Evolutionary conservation across 2,329 filamentous ascomycete species (phyloP), one percentile per base, ranked within the genome.

Genomic region (Hypoxylon sp.): DNA sequence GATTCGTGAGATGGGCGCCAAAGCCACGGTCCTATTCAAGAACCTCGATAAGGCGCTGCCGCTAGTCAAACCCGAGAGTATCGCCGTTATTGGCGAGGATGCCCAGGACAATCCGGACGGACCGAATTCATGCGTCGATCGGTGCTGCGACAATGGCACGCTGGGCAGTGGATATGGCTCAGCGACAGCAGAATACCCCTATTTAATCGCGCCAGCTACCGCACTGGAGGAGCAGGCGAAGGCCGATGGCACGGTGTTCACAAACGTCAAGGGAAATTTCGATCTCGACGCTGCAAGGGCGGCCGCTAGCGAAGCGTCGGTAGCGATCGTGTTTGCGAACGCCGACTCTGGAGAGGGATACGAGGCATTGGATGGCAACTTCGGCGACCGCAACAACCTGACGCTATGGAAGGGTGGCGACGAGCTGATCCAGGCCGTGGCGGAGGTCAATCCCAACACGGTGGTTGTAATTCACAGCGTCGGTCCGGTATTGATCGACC

Each of bases 391-490:
- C 56, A 93, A 94, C 74, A 97, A 98, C 78, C 83, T 98, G 32
- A 97, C 93, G 0, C 82, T 97, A 0, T 97, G 94, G 94, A 84
- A 90, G 67, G 85, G 88, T 57, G 94, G 92, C 46, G 92, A 97
- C 56, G 84, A 85, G 0, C 80, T 98, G 58, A 90, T 97, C 77
- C 84, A 89, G 74, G 92, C 91, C 46, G 91, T 97, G 6, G 88
- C 92, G 0, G 83, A 87, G 6, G 77, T 87, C 65, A 93, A 90
- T 81, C 87, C 89, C 79, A 97, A 97, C 83, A 97, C 93, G 15
- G 89, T 97, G 62, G 91, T 97, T 6, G 89, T 97, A 53, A 90
- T 98, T 60, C 94, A 98, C 80, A 92, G 91, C 2, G 86, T 89
- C 2, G 93, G 93, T 0, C 87, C 93, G 0, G 91, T 96, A 2